phyloP scores from a whole-genome alignment of 192 early-diverging fungal species.

The Entomortierella lignicola region DNA sequence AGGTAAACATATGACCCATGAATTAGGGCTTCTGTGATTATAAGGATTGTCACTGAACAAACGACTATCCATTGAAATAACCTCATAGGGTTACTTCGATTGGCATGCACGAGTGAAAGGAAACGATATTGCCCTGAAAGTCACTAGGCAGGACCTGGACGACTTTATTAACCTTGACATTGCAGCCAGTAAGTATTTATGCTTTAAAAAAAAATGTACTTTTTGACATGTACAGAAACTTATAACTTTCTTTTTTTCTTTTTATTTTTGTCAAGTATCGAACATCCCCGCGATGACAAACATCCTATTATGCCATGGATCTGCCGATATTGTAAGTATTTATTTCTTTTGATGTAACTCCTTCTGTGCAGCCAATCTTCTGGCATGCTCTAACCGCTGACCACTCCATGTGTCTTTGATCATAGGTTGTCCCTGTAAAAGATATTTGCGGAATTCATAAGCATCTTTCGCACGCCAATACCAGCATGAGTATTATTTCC shows the following conservation, averaged over 20 bases:
- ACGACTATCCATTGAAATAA: too few relatives aligned
- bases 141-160: constrained; percentile 39
- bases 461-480: constrained; percentile 48
- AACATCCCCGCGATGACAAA: constrained; percentile 61
- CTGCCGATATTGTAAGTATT: constrained; percentile 56
- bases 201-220: too few relatives aligned
- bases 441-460: constrained; percentile 57
- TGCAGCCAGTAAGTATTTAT: constrained; percentile 23
- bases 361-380: too few relatives aligned
- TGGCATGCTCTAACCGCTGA: too few relatives aligned
- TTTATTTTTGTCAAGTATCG: constrained; percentile 37
- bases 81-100: constrained; percentile 52
- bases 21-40: too few relatives aligned
- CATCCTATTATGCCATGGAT: constrained; percentile 65
- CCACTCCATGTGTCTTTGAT: neutral
- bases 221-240: too few relatives aligned
- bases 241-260: too few relatives aligned
- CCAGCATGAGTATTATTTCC: constrained; percentile 55
- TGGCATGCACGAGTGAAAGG: constrained; percentile 40
- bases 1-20: too few relatives aligned
- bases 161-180: constrained; percentile 49
- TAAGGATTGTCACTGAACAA: too few relatives aligned
- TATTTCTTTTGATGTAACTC: neutral
- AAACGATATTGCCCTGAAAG: constrained; percentile 37
- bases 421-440: constrained; percentile 59